Base-by-base conservation (phyloP, 2,329 filamentous ascomycete species). In the Didymella pomorum region DNA sequence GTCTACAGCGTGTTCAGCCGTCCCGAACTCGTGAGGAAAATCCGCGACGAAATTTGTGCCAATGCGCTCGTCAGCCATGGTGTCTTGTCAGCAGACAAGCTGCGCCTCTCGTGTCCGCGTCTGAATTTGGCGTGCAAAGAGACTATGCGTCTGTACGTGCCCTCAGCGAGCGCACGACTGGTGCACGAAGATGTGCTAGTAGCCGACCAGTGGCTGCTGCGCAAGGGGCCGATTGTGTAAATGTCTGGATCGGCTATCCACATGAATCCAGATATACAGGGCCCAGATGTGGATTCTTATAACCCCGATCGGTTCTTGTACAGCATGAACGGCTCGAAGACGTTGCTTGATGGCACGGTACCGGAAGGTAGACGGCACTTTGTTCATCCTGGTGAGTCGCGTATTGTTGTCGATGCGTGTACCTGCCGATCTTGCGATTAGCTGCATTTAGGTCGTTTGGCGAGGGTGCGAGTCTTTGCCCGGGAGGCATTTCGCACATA, bases 51-150 rank as follows among this genome's bases (percentile, higher is more conserved):
- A 58, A 64, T 83, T 2, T 59, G 62, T 9, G 16, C 29, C 3
- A 69, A 71, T 16, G 69, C 69, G 8, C 46, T 73, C 14, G 31
- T 56, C 4, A 58, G 50, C 1, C 56, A 58, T 2, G 41, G 47
- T 20, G 71, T 64, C 1, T 70, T 84, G n/a, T 71, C 81, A 16
- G 74, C 79, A 51, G 66, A 68, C 1, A 65, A 63, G 2, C 73
- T 83, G 10, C 75, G 78, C 29, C 66, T 76, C 1, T 56, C 70
- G 6, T 79, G 79, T 45, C 80, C 81, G 0, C 67, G 83, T 5
- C 69, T 85, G 7, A 69, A 80, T 14, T 79, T 79, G 43, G 76
- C 76, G 21, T 83, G 79, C 62, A 77, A 78, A 23, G 82, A 84
- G 63, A 76, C 76, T 0, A 69, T 83, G 53, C 79, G 82, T 8